These are phyloP conservation scores for Metschnikowia hibisci DNA, from an alignment of 805 yeast species.

Conservation along the genomic window DNA sequence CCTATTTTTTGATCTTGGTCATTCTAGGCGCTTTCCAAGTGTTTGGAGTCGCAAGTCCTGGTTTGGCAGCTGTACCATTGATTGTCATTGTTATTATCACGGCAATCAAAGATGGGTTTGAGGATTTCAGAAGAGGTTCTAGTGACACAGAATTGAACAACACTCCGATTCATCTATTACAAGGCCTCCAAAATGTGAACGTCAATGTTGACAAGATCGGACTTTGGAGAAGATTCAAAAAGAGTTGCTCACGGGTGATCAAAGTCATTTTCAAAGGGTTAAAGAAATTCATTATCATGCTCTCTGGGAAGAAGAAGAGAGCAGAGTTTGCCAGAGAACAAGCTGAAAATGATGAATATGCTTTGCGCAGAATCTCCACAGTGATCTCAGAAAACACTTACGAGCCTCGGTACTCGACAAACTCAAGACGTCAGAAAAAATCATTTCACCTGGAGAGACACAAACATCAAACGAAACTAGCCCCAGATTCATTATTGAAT, in stretches of 20 bases:
- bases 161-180: conserved; percentile 54
- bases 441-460: conserved; percentile 15
- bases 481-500: conserved; percentile 22
- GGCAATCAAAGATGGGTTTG: conserved; percentile 75
- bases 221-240: conserved; percentile 67
- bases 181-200: conserved; percentile 55
- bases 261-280: conserved; percentile 17
- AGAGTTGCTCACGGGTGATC: conserved; percentile 41
- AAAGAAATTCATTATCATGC: conserved; percentile 22
- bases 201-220: conserved; percentile 52
- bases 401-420: conserved; percentile 9
- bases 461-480: conserved; percentile 8
- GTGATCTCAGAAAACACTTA: conserved; percentile 31
- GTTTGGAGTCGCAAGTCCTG: conserved; percentile 80
- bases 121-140: conserved; percentile 71
- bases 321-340: conserved; percentile 25
- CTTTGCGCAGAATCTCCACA: conserved; percentile 36
- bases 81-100: conserved; percentile 73
- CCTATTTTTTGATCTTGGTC: conserved; percentile 75
- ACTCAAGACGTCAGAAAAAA: conserved; percentile 10
- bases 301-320: conserved; percentile 25
- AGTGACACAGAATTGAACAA: conserved; percentile 73
- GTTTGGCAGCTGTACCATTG: conserved; percentile 69
- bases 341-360: conserved; percentile 23
- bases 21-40: conserved; percentile 75